Evolutionary conservation across 2,329 filamentous ascomycete genomes (phyloP).

Genomic region (Stagonosporopsis chrysanthemi): DNA sequence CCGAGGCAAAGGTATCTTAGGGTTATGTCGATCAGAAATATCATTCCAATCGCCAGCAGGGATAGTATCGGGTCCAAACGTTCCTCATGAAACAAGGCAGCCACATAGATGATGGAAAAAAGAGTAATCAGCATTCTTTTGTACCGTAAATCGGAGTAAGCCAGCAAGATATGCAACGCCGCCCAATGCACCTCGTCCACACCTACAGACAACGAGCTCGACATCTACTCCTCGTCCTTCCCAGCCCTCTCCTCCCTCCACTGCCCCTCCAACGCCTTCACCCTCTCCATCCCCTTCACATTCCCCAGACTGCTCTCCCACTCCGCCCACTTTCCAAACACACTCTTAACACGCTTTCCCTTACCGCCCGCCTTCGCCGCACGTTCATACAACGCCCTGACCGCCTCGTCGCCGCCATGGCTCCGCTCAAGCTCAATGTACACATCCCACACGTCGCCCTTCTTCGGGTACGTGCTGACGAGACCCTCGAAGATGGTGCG

Average conservation of each 20-base stretch:
- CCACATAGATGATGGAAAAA: not conserved
- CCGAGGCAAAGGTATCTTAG: too few relatives aligned
- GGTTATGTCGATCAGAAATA: too few relatives aligned
- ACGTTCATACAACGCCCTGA: constrained; percentile 83
- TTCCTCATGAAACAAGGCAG: too few relatives aligned
- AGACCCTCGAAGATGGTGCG: constrained; percentile 94
- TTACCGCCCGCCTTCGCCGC: constrained; percentile 73
- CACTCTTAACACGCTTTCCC: constrained; percentile 80
- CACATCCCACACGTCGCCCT: constrained; percentile 91
- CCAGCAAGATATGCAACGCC: constrained; percentile 14
- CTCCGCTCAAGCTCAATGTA: constrained; percentile 83
- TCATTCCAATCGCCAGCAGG: too few relatives aligned
- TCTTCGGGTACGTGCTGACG: constrained; percentile 83
- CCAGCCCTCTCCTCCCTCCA: constrained; percentile 64
- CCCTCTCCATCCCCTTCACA: constrained; percentile 72
- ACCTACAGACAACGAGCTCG: not conserved
- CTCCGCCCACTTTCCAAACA: constrained; percentile 91
- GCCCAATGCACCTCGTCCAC: constrained; percentile 8
- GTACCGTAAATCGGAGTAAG: not conserved
- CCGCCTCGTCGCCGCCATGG: constrained; percentile 61
- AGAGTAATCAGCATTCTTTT: constrained; percentile 8
- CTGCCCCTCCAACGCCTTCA: constrained; percentile 73
- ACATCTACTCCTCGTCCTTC: constrained; percentile 23
- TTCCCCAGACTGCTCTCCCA: constrained; percentile 80
- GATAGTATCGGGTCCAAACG: too few relatives aligned